phyloP scores from a whole-genome alignment of 2,329 filamentous ascomycete genomes.

The Xylariaceae sp. region DNA sequence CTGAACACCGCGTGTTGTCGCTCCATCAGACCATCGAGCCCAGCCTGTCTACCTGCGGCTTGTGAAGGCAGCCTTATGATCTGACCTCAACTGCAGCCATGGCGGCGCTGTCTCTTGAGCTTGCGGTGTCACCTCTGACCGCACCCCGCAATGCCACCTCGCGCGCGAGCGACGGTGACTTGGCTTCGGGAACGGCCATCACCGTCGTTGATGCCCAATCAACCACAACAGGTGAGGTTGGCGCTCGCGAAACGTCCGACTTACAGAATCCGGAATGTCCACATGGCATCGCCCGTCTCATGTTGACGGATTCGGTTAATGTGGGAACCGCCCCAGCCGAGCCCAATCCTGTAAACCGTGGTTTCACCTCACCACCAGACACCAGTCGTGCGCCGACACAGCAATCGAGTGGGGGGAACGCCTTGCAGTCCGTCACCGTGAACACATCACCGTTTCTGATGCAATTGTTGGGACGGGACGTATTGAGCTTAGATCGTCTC shows the following conservation, averaged over 20 bases:
- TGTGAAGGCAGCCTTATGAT: constrained; percentile 33
- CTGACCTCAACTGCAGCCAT: constrained; percentile 27
- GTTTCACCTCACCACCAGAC: constrained; percentile 12
- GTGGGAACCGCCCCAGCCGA: constrained; percentile 12
- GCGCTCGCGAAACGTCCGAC: constrained; percentile 6
- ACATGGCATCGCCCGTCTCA: constrained; percentile 1
- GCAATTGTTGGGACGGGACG: constrained; percentile 26
- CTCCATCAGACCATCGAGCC: constrained; percentile 10
- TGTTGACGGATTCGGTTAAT: neutral
- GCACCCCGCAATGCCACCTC: constrained; percentile 26
- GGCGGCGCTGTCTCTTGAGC: constrained; percentile 17
- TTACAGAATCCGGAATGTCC: constrained; percentile 11
- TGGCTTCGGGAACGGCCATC: constrained; percentile 26
- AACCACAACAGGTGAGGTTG: constrained; percentile 15
- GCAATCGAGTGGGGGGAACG: constrained; percentile 16
- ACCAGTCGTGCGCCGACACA: constrained; percentile 12
- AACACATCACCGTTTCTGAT: constrained; percentile 17
- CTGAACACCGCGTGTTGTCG: constrained; percentile 7
- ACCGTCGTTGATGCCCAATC: constrained; percentile 31
- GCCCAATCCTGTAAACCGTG: constrained; percentile 5
- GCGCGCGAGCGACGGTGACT: constrained; percentile 16
- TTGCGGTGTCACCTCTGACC: constrained; percentile 21
- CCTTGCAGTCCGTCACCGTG: constrained; percentile 17
- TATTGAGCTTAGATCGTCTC: constrained; percentile 36
- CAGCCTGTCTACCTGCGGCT: constrained; percentile 26